A percentile compares a stretch with the other conserved stretches of the same genome.
Conservation (phyloP, 129 eudicot species). For the Chrysanthemum makinoi region DNA sequence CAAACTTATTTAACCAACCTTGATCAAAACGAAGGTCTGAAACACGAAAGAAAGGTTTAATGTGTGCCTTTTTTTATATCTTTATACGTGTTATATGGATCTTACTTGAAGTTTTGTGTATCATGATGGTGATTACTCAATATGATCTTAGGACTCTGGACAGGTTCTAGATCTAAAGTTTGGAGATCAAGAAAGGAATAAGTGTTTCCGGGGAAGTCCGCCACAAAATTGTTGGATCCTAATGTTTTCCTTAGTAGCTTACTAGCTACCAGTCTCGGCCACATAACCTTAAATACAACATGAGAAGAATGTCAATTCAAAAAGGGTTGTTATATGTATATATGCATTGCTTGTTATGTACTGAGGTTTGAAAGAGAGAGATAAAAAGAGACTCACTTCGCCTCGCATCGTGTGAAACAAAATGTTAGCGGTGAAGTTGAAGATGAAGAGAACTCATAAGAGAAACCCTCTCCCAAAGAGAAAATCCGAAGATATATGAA, state of each 20-base stretch:
- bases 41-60: background rate
- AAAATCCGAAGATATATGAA: constrained; percentile 26
- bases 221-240: constrained; percentile 64
- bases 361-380: background rate
- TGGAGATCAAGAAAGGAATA: constrained; percentile 43
- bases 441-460: constrained; percentile 8
- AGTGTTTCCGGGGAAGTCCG: constrained; percentile 50
- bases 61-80: background rate
- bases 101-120: constrained; percentile 55
- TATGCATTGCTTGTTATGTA: constrained; percentile 10
- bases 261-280: constrained; percentile 77
- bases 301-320: background rate
- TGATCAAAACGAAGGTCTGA: background rate
- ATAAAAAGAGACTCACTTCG: constrained; percentile 35
- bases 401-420: constrained; percentile 27
- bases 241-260: constrained; percentile 51
- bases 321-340: background rate
- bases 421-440: constrained; percentile 12
- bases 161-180: constrained; percentile 29
- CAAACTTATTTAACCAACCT: background rate
- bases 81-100: background rate
- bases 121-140: constrained; percentile 35
- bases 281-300: constrained; percentile 47
- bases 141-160: constrained; percentile 26
- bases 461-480: constrained; percentile 24